Percentiles rank a stretch among this genome's conserved stretches.
Conservation (phyloP, 352 stramenopile genomes). For the Globisporangium recalcitrans region DNA sequence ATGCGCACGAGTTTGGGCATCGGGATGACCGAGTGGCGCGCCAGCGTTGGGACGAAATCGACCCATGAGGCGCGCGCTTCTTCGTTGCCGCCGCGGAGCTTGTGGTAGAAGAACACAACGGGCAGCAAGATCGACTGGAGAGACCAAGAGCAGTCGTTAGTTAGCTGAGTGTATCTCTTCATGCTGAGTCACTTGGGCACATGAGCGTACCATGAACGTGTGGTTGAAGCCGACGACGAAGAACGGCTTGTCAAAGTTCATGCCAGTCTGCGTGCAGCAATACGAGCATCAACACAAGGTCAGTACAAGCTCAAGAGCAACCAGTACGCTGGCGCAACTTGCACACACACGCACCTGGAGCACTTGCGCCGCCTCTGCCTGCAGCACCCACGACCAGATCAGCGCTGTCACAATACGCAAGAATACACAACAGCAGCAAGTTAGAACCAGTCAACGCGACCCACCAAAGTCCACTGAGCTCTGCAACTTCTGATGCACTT, state of each 20-base stretch:
- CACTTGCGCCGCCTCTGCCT: neutral
- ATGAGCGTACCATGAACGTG: neutral
- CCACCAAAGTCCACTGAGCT: neutral
- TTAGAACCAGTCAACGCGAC: neutral
- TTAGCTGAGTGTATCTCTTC: too few species aligned
- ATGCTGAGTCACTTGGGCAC: neutral
- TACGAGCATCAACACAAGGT: neutral
- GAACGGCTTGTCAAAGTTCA: neutral
- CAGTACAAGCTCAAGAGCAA: neutral
- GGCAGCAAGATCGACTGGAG: neutral
- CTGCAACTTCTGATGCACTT: too few species aligned
- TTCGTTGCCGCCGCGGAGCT: neutral
- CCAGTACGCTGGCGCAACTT: neutral
- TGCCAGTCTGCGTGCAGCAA: neutral
- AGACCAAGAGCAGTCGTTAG: neutral
- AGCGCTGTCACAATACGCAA: neutral
- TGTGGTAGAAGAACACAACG: neutral
- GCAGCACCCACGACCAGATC: neutral
- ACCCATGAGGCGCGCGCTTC: neutral
- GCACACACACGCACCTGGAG: neutral
- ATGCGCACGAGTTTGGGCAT: neutral
- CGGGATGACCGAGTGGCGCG: neutral
- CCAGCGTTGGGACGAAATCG: neutral
- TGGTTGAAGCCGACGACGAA: neutral
- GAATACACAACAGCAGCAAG: neutral